Evolutionary conservation across 2,329 filamentous ascomycete genomes (phyloP).

Genomic region (Trichophyton verrucosum): DNA sequence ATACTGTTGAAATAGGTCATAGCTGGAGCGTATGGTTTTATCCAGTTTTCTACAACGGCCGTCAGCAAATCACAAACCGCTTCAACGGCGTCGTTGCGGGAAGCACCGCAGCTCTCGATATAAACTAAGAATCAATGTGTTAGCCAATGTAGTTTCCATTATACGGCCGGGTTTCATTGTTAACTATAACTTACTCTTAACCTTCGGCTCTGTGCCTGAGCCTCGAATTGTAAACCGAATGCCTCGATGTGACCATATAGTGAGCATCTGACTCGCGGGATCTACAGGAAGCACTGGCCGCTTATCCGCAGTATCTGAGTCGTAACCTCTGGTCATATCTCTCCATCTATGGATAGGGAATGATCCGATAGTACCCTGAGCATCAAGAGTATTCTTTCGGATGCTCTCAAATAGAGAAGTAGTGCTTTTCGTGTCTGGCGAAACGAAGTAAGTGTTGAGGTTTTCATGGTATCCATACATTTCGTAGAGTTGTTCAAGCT

Average conservation of each 20-base stretch:
- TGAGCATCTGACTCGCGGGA: conserved; percentile 51
- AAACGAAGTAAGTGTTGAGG: conserved; percentile 52
- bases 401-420: conserved; percentile 44
- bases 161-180: background rate
- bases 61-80: conserved; percentile 28
- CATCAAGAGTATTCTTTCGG: conserved; percentile 32
- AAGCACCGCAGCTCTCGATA: conserved; percentile 30
- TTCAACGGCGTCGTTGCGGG: conserved; percentile 24
- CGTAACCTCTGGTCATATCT: conserved; percentile 49
- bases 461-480: conserved; percentile 51
- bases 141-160: background rate
- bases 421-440: conserved; percentile 42
- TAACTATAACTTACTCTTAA: conserved; percentile 39
- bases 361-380: conserved; percentile 37
- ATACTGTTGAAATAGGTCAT: conserved; percentile 27
- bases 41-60: conserved; percentile 29
- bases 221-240: conserved; percentile 48
- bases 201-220: conserved; percentile 55
- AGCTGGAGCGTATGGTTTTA: conserved; percentile 25
- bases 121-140: conserved; percentile 23
- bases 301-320: conserved; percentile 42
- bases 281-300: conserved; percentile 46
- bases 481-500: conserved; percentile 45
- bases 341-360: conserved; percentile 47
- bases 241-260: conserved; percentile 42